Base-by-base conservation (phyloP, 352 stramenopile species). In the Phytophthora palmivora region DNA sequence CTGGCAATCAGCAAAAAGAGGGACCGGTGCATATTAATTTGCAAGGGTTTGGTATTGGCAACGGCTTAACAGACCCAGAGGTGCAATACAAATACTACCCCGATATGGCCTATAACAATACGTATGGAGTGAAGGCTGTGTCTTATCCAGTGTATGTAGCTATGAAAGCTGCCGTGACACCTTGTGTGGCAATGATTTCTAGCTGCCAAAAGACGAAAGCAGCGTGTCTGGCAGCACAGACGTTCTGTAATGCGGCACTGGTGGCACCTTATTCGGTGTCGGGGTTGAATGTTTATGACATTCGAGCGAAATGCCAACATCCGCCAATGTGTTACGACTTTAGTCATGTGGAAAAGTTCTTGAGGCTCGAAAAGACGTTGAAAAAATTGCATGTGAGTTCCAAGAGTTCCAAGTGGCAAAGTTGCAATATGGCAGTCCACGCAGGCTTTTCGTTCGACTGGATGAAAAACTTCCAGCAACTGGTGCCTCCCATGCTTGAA, bases 391-490 rank as follows among this genome's bases (percentile, higher is more conserved):
- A 97, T 65, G 94, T 98, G 19, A 78, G 67, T 46, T 53, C 91
- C 24, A 82, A 96, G 47, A 84, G 74, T 39, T 53, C 77, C 59
- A 86, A 90, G 67, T 99, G 96, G 96, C 60, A 95, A 34, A 86
- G 78, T 8, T 99, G 96, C 81, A 98, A 98, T 82, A 97, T 96
- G 79, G 86, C 88, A n/a, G 94, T 99, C 22, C 95, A 98, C 66
- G 77, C 90, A 30, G 86, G 87, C 8, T 98, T 99, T 62, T 77
- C 87, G 15, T 89, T 83, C 52, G 97, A 99, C 76, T 98, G 92
- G 94, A 99, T 99, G 95, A 96, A 97, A 65, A 95, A 98, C 67
- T 98, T 98, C 72, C 82, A 97, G n/a, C 64, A 88, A 16, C 81
- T 96, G 14, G 74, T 98, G 21, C 78, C 78, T 10, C 88, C 94